Evolutionary conservation across 1,284 basidiomycete genomes (phyloP), one percentile per base, ranked within the genome.

Genomic region (Cryptococcus maquisensis): DNA sequence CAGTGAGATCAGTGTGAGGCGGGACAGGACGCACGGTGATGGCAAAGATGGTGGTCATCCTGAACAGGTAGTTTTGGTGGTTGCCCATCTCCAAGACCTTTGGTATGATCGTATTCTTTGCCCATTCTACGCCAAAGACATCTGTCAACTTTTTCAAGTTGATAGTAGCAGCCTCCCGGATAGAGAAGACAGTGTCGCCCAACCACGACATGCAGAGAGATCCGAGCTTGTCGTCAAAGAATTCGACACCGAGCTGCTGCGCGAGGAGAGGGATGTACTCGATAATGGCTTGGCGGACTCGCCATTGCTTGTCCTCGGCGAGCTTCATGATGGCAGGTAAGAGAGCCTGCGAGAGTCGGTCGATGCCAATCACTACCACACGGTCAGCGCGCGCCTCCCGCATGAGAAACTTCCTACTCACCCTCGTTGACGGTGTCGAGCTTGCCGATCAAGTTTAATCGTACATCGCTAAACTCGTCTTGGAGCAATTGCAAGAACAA

Each of bases 231-330:
- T 98, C 96, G 75, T 99, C 94, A 71, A 99, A 98, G 81, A 98
- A 98, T 37, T 87, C 81, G 65, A 94, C 92, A 55, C 96, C 96
- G 52, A 99, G 84, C 75, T 99, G 96, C 21, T 89, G 95, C 46
- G 96, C 94, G 40, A 99, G 86, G 21, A 98, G 84, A 81, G 96
- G 77, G 86, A 83, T 98, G 79, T 99, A 98, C 77, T 98, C 96
- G 77, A 99, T 99, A 78, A 99, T 98, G 15, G 96, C 96, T 78
- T 99, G 96, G 65, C 96, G 87, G 41, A 99, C 96, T 48, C 96
- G 88, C 96, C 96, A 99, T 65, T 97, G 97, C 78, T 98, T 99
- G 81, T 99, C 96, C 77, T 98, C 96, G 23, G 96, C 95, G 44
- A 99, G 81, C 74, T 98, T 91, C 65, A 98, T 90, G 65, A 99